Base-by-base conservation (phyloP, 2,329 filamentous ascomycete genomes). In the Sclerotinia borealis region DNA sequence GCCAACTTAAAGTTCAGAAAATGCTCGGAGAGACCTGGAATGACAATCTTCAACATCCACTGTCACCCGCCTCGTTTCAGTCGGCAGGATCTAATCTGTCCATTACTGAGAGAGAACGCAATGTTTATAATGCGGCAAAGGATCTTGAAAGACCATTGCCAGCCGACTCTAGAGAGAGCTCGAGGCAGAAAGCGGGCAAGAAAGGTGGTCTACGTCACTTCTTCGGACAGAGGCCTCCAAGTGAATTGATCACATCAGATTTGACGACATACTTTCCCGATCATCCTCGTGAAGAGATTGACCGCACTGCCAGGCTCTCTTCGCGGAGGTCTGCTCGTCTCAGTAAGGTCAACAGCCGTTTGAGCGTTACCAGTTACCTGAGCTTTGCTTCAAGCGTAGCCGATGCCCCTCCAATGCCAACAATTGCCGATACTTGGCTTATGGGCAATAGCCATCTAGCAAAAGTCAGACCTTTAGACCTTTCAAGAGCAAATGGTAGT, bases 231-330 rank as follows among this genome's bases (percentile, higher is more conserved):
- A 84, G 95, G 70, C 95, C 95, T 22, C 95, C 95, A 1, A 98
- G 93, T 78, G 95, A 99, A 79, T 85, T 99, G 74, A 99, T 99
- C 73, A 93, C 93, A 31, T 96, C 95, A 27, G 95, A 99, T 74
- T 80, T 99, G 65, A 95, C 92, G 1, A 96, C 93, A 0, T 99
- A 98, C 80, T 99, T 99, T 81, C 95, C 95, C 0, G 92, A 96
- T 72, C 93, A 98, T 72, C 87, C 93, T 56, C 88, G 91, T 63
- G 93, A 96, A 74, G 92, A 96, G 70, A 97, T 99, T 74, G 95
- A 98, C 76, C 90, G 92, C 70, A 98, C 95, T 0, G 93, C 96
- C 67, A 90, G 95, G 55, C 85, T 97, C 77, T 97, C 93, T 0
- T 89, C 97, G 76, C 86, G 93, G 69, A 85, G 95, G 69, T 98